Evolutionary conservation across 768 basidiomycete genomes (phyloP), one percentile per base, ranked within the genome.

Genomic region (Termitomyces sp.): DNA sequence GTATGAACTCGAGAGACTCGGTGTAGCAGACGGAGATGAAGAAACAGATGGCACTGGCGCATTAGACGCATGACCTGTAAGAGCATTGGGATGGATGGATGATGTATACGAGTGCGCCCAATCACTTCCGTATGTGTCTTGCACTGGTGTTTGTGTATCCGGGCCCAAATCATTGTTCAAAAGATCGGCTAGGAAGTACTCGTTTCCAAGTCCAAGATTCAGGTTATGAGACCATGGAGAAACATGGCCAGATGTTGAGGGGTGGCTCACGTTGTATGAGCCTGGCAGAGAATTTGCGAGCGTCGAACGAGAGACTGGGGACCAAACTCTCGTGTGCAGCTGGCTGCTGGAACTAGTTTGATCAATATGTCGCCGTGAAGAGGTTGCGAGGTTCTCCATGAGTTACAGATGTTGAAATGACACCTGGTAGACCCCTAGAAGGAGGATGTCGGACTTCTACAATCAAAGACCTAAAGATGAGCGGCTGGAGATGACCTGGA

Each of bases 61-160:
- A 66, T 83, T 84, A 3, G 86, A 81, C 13, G 83, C 79, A 46
- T 89, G 79, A 38, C 81, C 79, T 43, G 84, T 81, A 65, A 87
- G 88, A 36, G 84, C 73, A 47, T 79, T 68, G 6, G 86, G 83
- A 60, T 86, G 79, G 52, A 89, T 74, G 2, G 89, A 83, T 4
- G 80, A 69, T n/a, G 87, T 75, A 69, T 87, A 88, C 20, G 88
- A 55, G 63, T 77, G 73, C 28, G 70, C 72, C 88, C 88, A 90
- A 67, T 79, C 73, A 61, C 73, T 64, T 60, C 61, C 66, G 50
- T 72, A 67, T 51, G 65, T 60, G 38, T 66, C 66, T 35, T 66
- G 63, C n/a, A 66, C 56, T 51, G 58, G 53, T 41, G 43, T 20
- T 20, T 35, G 52, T 57, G 54, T 48, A 47, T 62, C 66, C 56